Evolutionary conservation across 2,329 filamentous ascomycete genomes (phyloP).

Genomic region (Aspergillus hiratsukae): DNA sequence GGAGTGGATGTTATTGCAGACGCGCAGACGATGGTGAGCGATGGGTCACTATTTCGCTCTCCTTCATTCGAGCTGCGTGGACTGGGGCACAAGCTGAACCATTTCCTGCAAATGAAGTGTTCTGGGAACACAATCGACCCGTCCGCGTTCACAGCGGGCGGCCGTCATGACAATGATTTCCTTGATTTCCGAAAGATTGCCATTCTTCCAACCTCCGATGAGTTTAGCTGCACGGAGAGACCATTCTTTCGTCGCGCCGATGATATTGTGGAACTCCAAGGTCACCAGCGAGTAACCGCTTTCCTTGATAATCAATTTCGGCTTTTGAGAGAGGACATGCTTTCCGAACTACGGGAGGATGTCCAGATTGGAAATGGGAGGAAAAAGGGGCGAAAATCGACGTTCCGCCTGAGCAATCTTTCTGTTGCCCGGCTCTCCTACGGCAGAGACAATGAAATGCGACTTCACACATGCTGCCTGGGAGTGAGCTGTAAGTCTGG

Average conservation of each 20-base stretch:
- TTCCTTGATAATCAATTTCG: constrained; percentile 71
- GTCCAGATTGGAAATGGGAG: constrained; percentile 48
- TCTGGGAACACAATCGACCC: no score
- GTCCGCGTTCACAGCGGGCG: constrained; percentile 18
- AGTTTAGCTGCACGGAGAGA: constrained; percentile 51
- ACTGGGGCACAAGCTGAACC: constrained; percentile 41
- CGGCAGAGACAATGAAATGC: constrained; percentile 20
- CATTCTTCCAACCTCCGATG: constrained; percentile 63
- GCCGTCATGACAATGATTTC: constrained; percentile 68
- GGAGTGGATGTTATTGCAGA: no score
- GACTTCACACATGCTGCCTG: constrained; percentile 32
- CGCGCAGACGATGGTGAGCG: no score
- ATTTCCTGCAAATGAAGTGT: constrained; percentile 22
- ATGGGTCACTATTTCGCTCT: no score
- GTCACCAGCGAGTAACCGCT: constrained; percentile 36
- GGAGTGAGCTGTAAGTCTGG: constrained; percentile 41
- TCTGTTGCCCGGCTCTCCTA: constrained; percentile 37
- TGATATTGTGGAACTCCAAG: constrained; percentile 43
- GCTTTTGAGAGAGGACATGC: constrained; percentile 65
- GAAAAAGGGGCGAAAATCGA: constrained; percentile 39
- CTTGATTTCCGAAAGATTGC: constrained; percentile 56
- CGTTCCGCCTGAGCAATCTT: constrained; percentile 40
- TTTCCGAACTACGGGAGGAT: constrained; percentile 62
- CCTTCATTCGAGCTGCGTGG: no score
- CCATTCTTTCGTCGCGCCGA: constrained; percentile 55